phyloP scores from a whole-genome alignment of 257 asterid genomes.

The Fraxinus excelsior region DNA sequence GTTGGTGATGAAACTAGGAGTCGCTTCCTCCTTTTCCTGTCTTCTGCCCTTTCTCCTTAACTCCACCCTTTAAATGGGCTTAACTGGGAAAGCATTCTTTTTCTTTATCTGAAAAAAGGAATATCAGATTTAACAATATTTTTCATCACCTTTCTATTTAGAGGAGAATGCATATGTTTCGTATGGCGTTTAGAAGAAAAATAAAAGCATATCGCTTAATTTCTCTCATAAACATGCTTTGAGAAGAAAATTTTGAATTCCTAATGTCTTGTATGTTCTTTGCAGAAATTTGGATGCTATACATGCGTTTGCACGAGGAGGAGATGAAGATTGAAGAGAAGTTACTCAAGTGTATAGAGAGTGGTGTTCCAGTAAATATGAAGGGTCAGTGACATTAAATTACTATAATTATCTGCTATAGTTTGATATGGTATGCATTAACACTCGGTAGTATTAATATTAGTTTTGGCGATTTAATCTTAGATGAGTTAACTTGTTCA shows the following conservation, averaged over 20 bases:
- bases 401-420: neutral
- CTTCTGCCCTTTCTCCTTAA: neutral
- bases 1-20: conserved; percentile 5
- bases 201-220: conserved; percentile 8
- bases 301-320: conserved; percentile 93
- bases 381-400: conserved; percentile 58
- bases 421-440: conserved; percentile 14
- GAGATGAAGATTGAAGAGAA: conserved; percentile 62
- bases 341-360: conserved; percentile 77
- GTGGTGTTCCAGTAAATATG: conserved; percentile 69
- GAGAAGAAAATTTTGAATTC: conserved; percentile 22
- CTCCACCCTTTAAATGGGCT: conserved; percentile 3
- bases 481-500: neutral
- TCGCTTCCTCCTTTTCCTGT: conserved; percentile 7
- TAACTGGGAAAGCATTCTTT: conserved; percentile 7
- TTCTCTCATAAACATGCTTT: conserved; percentile 18
- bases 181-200: neutral
- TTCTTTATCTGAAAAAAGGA: neutral
- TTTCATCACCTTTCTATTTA: conserved; percentile 9
- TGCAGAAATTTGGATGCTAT: conserved; percentile 87
- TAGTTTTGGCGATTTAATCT: neutral
- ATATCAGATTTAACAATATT: neutral
- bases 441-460: too few species aligned
- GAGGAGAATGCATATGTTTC: neutral
- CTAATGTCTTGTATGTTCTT: conserved; percentile 15